Conservation (phyloP, 2,329 filamentous ascomycete genomes). For the Dichotomopilus funicola region DNA sequence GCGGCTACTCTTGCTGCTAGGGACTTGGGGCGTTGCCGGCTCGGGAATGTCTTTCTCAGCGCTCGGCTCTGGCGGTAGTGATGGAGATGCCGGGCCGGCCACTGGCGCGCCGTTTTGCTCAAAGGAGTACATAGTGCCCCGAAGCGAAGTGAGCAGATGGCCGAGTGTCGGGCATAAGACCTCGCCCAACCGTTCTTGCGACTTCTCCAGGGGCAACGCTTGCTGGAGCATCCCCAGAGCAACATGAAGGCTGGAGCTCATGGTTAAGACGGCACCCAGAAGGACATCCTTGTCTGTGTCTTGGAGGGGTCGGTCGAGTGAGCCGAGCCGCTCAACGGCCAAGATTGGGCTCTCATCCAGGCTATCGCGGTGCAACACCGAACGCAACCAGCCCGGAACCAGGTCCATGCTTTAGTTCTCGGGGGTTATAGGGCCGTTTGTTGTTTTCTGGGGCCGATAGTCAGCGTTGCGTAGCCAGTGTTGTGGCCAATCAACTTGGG, state of each 20-base stretch:
- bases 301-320: constrained; percentile 16
- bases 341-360: constrained; percentile 18
- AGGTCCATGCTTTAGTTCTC: constrained; percentile 15
- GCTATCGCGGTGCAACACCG: constrained; percentile 15
- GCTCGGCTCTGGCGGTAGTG: background rate
- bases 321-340: constrained; percentile 19
- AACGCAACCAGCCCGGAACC: constrained; percentile 23
- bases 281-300: constrained; percentile 22
- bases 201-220: constrained; percentile 20
- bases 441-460: too few relatives aligned
- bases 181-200: constrained; percentile 22
- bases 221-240: constrained; percentile 22
- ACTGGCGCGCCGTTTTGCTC: background rate
- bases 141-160: constrained; percentile 16
- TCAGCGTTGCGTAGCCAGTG: background rate
- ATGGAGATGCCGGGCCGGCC: background rate
- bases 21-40: background rate
- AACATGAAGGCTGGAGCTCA: constrained; percentile 21
- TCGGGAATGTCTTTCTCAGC: background rate
- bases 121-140: constrained; percentile 15
- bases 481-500: constrained; percentile 9
- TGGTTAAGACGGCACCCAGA: constrained; percentile 21
- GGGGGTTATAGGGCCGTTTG: background rate
- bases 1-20: background rate
- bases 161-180: constrained; percentile 22